Base-by-base conservation (phyloP, 495 filamentous ascomycete genomes). In the Cairneyella variabilis region DNA sequence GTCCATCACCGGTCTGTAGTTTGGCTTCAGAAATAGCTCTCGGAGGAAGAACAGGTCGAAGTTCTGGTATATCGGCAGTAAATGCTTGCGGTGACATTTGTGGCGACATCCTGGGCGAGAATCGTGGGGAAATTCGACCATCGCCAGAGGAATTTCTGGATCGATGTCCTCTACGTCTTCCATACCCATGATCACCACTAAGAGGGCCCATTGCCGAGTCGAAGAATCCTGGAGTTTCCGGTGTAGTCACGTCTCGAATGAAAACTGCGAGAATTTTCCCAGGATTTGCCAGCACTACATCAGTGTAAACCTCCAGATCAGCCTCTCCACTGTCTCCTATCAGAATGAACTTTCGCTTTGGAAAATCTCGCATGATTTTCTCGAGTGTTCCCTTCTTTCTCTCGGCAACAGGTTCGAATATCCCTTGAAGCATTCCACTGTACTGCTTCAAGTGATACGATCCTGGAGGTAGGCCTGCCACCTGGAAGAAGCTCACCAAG, bases 381-480 rank as follows among this genome's bases (percentile, higher is more conserved):
- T 96, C 91, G 1, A 99, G 71, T 0, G 86, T 86, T 0, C 83
- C 82, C 65, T 89, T 92, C 71, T 99, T 99, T 38, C 91, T 74
- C 68, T 97, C 93, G 0, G 92, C 90, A 2, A 95, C 93, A 17
- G 93, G 95, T 69, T 99, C 93, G 58, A 99, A 97, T 37, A 99
- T 96, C 0, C 93, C 93, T 68, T 96, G 90, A 1, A 99, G 74
- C 88, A 97, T 93, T 25, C 93, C 93, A 45, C 76, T 84, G 68
- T 97, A 99, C 48, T 91, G 87, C 68, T 99, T 99, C 59, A 99
- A 67, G 63, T 99, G 95, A 60, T 96, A 86, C 0, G 90, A 93
- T 1, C 91, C 93, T 10, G 79, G 80, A 0, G 93, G 93, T 12
- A 99, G 71, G 6, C 88, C 87, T 9, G 88, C 88, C 37, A 80